Evolutionary conservation across 2,329 filamentous ascomycete species (phyloP).

Genomic region (Phialophora verrucosa): DNA sequence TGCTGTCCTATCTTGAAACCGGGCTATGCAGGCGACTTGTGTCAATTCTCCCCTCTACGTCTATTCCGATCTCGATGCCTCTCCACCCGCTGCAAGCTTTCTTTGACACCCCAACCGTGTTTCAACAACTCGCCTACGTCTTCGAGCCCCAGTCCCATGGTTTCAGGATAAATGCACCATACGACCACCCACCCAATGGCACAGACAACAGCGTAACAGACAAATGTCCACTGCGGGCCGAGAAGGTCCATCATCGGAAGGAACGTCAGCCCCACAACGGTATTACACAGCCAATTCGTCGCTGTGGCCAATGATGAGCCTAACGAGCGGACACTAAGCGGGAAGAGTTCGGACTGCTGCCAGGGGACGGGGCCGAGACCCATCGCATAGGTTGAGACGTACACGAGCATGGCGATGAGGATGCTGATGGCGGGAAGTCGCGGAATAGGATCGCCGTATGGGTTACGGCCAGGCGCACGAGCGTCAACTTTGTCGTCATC

Average conservation of each 20-base stretch:
- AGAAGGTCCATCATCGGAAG: slow-evolving; percentile 81
- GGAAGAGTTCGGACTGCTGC: slow-evolving; percentile 94
- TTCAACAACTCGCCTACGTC: slow-evolving; percentile 75
- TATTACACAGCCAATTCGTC: slow-evolving; percentile 89
- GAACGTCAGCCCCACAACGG: slow-evolving; percentile 83
- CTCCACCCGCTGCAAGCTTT: slow-evolving; percentile 46
- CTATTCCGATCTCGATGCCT: neutral
- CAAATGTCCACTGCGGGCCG: slow-evolving; percentile 77
- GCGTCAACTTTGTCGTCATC: slow-evolving; percentile 15
- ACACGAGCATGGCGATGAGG: slow-evolving; percentile 76
- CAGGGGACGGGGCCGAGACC: slow-evolving; percentile 92
- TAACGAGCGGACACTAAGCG: slow-evolving; percentile 66
- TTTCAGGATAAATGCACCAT: slow-evolving; percentile 83
- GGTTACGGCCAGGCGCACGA: neutral
- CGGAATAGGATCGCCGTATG: slow-evolving; percentile 38
- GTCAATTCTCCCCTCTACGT: neutral
- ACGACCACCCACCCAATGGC: slow-evolving; percentile 69
- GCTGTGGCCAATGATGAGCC: slow-evolving; percentile 68
- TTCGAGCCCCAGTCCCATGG: slow-evolving; percentile 79
- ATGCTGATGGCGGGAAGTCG: slow-evolving; percentile 63
- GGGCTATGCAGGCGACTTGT: neutral
- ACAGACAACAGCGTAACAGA: slow-evolving; percentile 77
- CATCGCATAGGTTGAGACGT: slow-evolving; percentile 83
- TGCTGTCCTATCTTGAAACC: neutral
- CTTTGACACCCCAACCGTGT: slow-evolving; percentile 73